These are phyloP conservation scores for Oryza brachyantha DNA, from an alignment of 176 grass and related monocot species.

Conservation along the genomic window DNA sequence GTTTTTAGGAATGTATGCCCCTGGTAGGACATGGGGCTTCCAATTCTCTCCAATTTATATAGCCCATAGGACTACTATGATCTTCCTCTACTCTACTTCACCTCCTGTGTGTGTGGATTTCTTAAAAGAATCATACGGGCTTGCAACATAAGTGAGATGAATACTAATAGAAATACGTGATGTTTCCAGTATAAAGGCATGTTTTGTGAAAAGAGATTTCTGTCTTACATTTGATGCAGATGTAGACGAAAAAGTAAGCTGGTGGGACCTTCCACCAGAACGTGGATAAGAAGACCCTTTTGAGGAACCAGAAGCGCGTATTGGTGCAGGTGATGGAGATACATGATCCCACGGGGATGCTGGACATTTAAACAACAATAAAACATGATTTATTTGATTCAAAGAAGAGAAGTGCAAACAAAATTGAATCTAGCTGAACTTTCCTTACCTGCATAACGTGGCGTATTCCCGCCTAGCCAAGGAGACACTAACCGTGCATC, in stretches of 20 bases:
- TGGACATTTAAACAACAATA: constrained; percentile 30
- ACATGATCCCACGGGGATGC: constrained; percentile 82
- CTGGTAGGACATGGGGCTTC: background rate
- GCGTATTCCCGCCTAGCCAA: constrained; percentile 73
- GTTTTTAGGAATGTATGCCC: background rate
- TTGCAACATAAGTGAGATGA: background rate
- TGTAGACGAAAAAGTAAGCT: constrained; percentile 49
- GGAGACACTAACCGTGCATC: constrained; percentile 95
- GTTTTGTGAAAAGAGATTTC: background rate
- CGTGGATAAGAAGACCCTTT: constrained; percentile 65
- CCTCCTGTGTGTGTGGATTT: background rate
- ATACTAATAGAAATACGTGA: background rate
- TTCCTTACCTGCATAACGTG: constrained; percentile 51
- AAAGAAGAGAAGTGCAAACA: constrained; percentile 18
- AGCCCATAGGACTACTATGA: background rate
- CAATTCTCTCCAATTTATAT: background rate
- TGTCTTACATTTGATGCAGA: constrained; percentile 57
- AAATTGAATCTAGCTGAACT: constrained; percentile 1
- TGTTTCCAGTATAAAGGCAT: constrained; percentile 3
- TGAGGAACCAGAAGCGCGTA: constrained; percentile 76
- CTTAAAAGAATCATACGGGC: background rate
- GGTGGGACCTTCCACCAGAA: constrained; percentile 69
- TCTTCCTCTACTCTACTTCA: background rate
- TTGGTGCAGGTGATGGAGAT: constrained; percentile 80
- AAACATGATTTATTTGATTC: constrained; percentile 6